Base-by-base conservation (phyloP, 2,329 filamentous ascomycete species). In the Fusarium sp. region DNA sequence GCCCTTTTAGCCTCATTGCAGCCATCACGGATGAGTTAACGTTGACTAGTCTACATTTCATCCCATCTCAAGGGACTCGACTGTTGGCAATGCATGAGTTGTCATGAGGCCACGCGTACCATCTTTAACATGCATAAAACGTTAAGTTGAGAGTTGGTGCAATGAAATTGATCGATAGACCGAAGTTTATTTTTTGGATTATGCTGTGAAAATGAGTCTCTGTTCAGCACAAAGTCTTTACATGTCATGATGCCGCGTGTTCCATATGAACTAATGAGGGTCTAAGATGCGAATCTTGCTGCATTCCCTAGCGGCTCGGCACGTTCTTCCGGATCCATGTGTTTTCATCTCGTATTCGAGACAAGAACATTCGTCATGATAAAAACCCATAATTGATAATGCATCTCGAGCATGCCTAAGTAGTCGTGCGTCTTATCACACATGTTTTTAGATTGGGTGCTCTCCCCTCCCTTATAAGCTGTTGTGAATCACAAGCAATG, bases 231-330 rank as follows among this genome's bases (percentile, higher is more conserved):
- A 38, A 30, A 40, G 20, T 16, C 29, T n/a, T 24, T 18, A 8
- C 16, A 10, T 61, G 53, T 49, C 16, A 22, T 12, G 34, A 40
- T 50, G 50, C 58, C 57, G 59, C 34, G 45, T 55, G 49, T 49
- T 40, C 59, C 50, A 50, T 42, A 18, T 20, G 5, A 16, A 68
- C 49, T 47, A 46, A 57, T 43, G 24, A 47, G 40, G 30, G 49
- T 62, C 42, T 58, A 34, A 16, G 34, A 54, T 34, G 34, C 27
- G 25, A 46, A 71, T 71, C n/a, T 69, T 32, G 34, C 53, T 55
- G 29, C 68, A 69, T 71, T 71, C 59, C 68, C 54, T 40, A 42
- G 43, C 49, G 22, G 51, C 51, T 53, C 63, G 59, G 68, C 58
- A 66, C 29, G 20, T 42, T 59, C 49, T 65, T 66, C 62, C 60